These are phyloP conservation scores for Rubroshorea leprosula DNA, from an alignment of 345 rosid species.

Conservation along the genomic window DNA sequence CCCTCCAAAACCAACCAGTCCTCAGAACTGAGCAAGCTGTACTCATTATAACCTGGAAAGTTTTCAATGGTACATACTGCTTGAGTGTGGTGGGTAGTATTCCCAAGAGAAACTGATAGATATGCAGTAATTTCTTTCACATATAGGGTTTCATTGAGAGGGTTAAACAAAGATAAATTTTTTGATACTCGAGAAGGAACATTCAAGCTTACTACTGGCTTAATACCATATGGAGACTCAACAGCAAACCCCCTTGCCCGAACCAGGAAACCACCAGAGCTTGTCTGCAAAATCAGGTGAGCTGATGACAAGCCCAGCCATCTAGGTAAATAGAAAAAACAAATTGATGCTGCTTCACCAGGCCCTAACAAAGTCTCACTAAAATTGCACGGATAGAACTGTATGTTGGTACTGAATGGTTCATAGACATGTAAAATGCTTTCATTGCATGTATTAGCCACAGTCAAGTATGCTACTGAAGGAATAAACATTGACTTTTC, in stretches of 20 bases:
- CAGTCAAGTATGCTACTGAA: conserved; percentile 49
- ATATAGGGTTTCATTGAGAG: conserved; percentile 45
- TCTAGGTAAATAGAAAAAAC: conserved; percentile 64
- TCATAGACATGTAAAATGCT: conserved; percentile 53
- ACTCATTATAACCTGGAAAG: conserved; percentile 19
- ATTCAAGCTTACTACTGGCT: conserved; percentile 32
- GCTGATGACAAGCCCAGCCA: conserved; percentile 52
- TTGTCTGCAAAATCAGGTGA: conserved; percentile 57
- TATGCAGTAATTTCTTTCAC: conserved; percentile 52
- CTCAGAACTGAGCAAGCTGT: conserved; percentile 23
- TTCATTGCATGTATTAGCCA: conserved; percentile 50
- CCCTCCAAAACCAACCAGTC: conserved; percentile 53
- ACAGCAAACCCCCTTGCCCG: conserved; percentile 52
- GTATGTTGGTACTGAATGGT: conserved; percentile 51
- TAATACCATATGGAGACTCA: conserved; percentile 51
- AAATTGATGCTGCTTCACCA: conserved; percentile 52
- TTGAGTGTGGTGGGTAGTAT: conserved; percentile 37
- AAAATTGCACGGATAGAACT: conserved; percentile 64
- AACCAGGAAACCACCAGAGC: conserved; percentile 63
- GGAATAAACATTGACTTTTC: conserved; percentile 41
- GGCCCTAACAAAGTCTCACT: conserved; percentile 46
- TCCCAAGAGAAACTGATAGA: conserved; percentile 49
- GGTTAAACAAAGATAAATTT: conserved; percentile 58
- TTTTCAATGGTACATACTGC: conserved; percentile 39
- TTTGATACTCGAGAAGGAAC: conserved; percentile 33